Base-by-base conservation (phyloP, 805 yeast genomes). In the Yamadazyma paraphyllophila region DNA sequence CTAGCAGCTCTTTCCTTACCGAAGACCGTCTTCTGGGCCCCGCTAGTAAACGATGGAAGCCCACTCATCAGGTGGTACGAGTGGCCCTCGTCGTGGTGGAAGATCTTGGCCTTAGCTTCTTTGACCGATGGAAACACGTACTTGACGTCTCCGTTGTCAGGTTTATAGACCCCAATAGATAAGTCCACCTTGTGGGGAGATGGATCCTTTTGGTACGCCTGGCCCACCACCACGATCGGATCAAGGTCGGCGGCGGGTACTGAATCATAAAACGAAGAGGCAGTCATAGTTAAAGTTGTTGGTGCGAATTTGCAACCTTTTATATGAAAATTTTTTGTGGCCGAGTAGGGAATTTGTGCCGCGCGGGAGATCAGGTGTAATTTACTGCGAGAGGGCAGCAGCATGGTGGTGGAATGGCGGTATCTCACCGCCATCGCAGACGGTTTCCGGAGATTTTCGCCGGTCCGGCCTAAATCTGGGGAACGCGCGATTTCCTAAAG, bases 111-210 rank as follows among this genome's bases (percentile, higher is more conserved):
- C 51, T 73, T 71, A 39, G 76, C 74, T 41, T 54, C 51, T 17
- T 55, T 50, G 24, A 73, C 72, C 29, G 67, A 55, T 12, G 76
- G 76, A 50, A 71, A 69, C 8, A 64, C 57, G 53, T 61, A 67
- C 31, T 49, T 52, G n/a, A 59, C 52, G 27, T 57, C 55, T 2
- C 74, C 75, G 13, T 58, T 56, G 42, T 65, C 74, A 27, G 67
- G 65, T 44, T 71, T 71, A 58, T 71, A 73, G n/a, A 73, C 77
- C 11, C 78, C 78, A 26, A 73, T 71, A 27, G 71, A 59, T 15
- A 72, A 69, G 48, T 73, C 76, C 25, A 72, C 60, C 51, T 71
- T 71, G 29, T 56, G 35, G 12, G 71, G 65, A 40, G 49, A 33
- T 13, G 57, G 43, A 54, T 73, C 77, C 7, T 43, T 29, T 2